phyloP scores from a whole-genome alignment of 495 filamentous ascomycete species.

The Pyrenula massariospora region DNA sequence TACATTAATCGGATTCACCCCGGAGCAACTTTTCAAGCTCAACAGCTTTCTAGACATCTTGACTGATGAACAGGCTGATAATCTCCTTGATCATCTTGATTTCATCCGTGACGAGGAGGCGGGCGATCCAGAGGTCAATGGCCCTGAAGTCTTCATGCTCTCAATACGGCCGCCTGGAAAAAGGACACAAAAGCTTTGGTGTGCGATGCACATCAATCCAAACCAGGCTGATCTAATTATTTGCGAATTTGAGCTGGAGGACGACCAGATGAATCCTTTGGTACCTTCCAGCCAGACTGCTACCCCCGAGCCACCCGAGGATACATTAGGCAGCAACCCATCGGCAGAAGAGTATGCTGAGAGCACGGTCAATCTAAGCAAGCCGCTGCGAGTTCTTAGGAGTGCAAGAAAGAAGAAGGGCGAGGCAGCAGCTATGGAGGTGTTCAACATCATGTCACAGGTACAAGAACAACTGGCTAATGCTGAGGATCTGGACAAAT shows the following conservation, averaged over 20 bases:
- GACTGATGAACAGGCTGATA: constrained; percentile 70
- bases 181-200: constrained; percentile 64
- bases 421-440: constrained; percentile 84
- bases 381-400: constrained; percentile 68
- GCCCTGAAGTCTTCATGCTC: constrained; percentile 79
- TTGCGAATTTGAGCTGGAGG: constrained; percentile 86
- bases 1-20: constrained; percentile 65
- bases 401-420: constrained; percentile 65
- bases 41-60: constrained; percentile 71
- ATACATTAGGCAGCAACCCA: constrained; percentile 60
- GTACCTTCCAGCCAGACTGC: constrained; percentile 41
- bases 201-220: constrained; percentile 67
- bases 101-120: constrained; percentile 72
- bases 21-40: constrained; percentile 63
- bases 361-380: constrained; percentile 61
- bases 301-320: constrained; percentile 49
- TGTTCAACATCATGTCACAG: constrained; percentile 85
- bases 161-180: constrained; percentile 45
- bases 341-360: constrained; percentile 61
- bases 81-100: constrained; percentile 73
- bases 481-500: constrained; percentile 52
- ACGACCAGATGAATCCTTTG: constrained; percentile 64
- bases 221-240: constrained; percentile 60
- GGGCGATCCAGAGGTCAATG: constrained; percentile 54
- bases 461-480: constrained; percentile 68